Evolutionary conservation across 2,329 filamentous ascomycete genomes (phyloP).

Genomic region (Aspergillus aculeatinus): DNA sequence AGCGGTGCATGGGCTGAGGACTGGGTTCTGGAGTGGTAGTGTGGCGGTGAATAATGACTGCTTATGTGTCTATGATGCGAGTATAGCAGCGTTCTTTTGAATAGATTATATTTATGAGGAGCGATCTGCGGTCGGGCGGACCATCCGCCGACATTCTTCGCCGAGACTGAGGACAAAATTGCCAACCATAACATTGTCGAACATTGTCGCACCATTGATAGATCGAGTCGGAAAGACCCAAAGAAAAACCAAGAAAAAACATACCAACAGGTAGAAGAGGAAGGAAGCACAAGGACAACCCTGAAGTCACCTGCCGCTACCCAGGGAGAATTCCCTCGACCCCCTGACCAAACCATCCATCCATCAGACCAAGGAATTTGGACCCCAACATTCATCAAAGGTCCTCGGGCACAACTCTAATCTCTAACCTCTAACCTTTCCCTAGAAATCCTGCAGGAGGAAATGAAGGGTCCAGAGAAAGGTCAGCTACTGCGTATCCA

Average conservation of each 20-base stretch:
- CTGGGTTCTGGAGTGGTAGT: slow-evolving; percentile 59
- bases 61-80: too few species aligned
- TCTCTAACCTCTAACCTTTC: not conserved
- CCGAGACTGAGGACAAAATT: not conserved
- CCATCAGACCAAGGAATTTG: not conserved
- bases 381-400: not conserved
- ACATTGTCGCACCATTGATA: too few species aligned
- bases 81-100: not conserved
- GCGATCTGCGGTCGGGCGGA: not conserved
- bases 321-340: too few species aligned
- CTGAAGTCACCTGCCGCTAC: too few species aligned
- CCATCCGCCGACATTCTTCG: not conserved
- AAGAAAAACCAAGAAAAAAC: too few species aligned
- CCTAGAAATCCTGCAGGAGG: not conserved
- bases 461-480: not conserved
- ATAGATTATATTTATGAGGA: not conserved
- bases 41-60: not conserved
- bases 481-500: not conserved
- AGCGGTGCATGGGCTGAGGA: slow-evolving; percentile 58
- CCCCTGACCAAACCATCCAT: not conserved
- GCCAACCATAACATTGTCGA: not conserved
- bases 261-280: too few species aligned
- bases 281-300: too few species aligned
- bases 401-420: not conserved
- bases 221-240: too few species aligned